Base-by-base conservation (phyloP, 352 stramenopile species). In the Aphanomyces astaci region DNA sequence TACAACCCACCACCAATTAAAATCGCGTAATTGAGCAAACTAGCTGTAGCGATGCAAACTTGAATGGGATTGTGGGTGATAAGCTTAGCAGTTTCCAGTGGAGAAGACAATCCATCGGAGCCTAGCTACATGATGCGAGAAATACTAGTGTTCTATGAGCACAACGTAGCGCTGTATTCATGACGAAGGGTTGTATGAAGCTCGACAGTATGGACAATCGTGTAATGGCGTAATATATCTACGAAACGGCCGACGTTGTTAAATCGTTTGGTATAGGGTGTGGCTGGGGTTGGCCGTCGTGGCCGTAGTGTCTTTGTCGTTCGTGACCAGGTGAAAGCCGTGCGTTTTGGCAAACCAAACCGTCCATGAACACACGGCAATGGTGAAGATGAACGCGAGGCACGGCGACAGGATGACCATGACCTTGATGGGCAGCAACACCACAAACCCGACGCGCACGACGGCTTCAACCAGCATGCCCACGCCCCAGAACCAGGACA, bases 391-490 rank as follows among this genome's bases (percentile, higher is more conserved):
- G 4, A 66, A 32, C 9, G 60, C 60, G 13, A 66, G 48, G 17
- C 17, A 17, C 25, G 60, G 60, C 24, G 60, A 66, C n/a, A 66
- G 45, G 24, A 66, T 51, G 9, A 66, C 48, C 36, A 66, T 66
- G 43, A n/a, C 17, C 27, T 19, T n/a, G 13, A 66, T 33, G 13
- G 60, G 30, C 19, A 66, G 9, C 15, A 66, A 17, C 27, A 22
- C 27, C 4, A 57, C 25, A 25, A 51, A 57, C 9, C 28, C 40
- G 27, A 66, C 24, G 43, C 60, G 60, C 17, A 66, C 17, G 27
- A 28, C 24, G 3, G 39, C 32, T 56, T 66, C 60, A 7, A 56
- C 3, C 2, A 66, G 48, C 13, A 66, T 17, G 10, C 17, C 43
- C 15, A 66, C 13, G 13, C 45, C 60, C 36, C 36, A 66, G 25